Percentiles rank a stretch among this genome's conserved stretches.
These are phyloP conservation scores for Solanum tacnaense DNA, from an alignment of 257 asterid genomes.

Conservation along the genomic window DNA sequence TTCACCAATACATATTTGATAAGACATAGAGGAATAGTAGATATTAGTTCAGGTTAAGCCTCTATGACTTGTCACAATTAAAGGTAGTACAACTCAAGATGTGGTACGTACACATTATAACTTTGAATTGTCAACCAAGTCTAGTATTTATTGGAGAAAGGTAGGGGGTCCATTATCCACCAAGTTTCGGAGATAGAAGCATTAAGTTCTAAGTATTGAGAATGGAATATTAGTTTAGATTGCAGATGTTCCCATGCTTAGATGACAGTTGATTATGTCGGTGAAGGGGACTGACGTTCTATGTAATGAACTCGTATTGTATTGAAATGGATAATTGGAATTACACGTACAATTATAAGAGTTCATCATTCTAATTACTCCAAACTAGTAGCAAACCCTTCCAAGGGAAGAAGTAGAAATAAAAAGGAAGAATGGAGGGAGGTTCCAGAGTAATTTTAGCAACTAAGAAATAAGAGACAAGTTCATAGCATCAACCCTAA, in stretches of 20 bases:
- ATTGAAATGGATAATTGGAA: too few relatives aligned
- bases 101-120: neutral
- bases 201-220: neutral
- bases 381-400: too few relatives aligned
- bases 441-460: too few relatives aligned
- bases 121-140: neutral
- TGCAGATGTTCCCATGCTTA: neutral
- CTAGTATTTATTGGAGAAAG: neutral
- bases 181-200: neutral
- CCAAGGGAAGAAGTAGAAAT: too few relatives aligned
- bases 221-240: neutral
- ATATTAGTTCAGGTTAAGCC: neutral
- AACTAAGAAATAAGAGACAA: too few relatives aligned
- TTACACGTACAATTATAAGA: too few relatives aligned
- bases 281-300: neutral
- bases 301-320: too few relatives aligned
- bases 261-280: neutral
- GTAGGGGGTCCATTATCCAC: neutral
- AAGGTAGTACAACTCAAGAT: neutral
- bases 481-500: too few relatives aligned
- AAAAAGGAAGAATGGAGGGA: too few relatives aligned
- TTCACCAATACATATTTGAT: neutral
- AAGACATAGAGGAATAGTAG: neutral
- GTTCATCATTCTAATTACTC: too few relatives aligned
- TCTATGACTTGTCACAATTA: neutral